Evolutionary conservation across 202 grass and related monocot genomes (phyloP), one percentile per base, ranked within the genome.

Genomic region (Setaria viridis): DNA sequence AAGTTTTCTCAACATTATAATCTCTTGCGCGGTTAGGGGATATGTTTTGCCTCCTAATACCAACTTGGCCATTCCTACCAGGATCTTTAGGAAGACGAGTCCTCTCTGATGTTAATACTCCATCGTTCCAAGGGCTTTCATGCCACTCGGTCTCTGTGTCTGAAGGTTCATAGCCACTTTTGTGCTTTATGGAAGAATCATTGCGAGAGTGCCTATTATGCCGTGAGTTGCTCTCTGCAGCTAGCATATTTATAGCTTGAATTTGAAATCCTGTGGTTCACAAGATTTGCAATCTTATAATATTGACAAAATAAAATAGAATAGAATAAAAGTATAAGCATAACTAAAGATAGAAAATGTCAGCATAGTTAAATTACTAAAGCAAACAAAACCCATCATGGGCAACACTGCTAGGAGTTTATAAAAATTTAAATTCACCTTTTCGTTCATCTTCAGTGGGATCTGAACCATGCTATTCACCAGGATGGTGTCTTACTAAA

Each of bases 111-210:
- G 53, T 84, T 45, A 84, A 51, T 83, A 63, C 72, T 76, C 65
- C 90, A 56, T 94, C 85, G 45, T 92, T 85, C 85, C 87, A 92
- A 80, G 93, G 90, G 88, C 90, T 95, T 82, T 95, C 93, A 79
- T 92, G 85, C 88, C 93, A 95, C 69, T 95, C 93, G 53, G 90
- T 88, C 88, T 94, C 93, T 33, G 93, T 94, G 72, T 95, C 90
- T 19, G 90, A 95, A 80, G 93, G 93, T 80, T 95, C 93, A 79
- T 95, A 95, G 51, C 90, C 93, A 84, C 90, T 95, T 82, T 67
- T 88, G 54, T 65, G 85, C 39, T 72, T 68, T 50, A 59, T 56
- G 11, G 85, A 82, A 67, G 83, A 66, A 54, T 87, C 80, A 68
- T 89, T 83, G 63, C 87, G 63, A 57, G 75, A 76, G 9, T 89